A percentile compares a stretch with the other conserved stretches of the same genome.
Conservation (phyloP, 129 eudicot species). For the Flaveria brownii region DNA sequence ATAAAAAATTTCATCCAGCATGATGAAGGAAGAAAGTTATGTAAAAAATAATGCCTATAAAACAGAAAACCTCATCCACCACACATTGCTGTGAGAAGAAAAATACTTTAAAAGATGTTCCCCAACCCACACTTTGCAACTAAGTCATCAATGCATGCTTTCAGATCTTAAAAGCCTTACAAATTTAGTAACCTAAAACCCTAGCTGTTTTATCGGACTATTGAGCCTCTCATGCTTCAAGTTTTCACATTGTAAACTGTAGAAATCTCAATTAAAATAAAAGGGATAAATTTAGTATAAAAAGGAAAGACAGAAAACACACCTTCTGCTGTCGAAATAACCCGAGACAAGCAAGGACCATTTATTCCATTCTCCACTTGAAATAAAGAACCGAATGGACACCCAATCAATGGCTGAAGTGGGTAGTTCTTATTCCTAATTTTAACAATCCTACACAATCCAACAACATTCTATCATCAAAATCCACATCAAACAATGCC, state of each 20-base stretch:
- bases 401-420: conserved; percentile 85
- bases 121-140: not conserved
- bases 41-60: not conserved
- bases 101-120: too few relatives aligned
- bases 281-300: too few relatives aligned
- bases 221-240: not conserved
- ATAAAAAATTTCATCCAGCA: not conserved
- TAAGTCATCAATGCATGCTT: not conserved
- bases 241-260: conserved; percentile 8
- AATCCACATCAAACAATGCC: not conserved
- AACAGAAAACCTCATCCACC: too few relatives aligned
- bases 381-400: conserved; percentile 81
- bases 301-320: conserved; percentile 18
- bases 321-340: conserved; percentile 51
- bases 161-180: not conserved
- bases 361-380: conserved; percentile 63
- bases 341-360: conserved; percentile 67
- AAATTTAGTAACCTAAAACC: not conserved
- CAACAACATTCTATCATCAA: conserved; percentile 9
- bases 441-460: conserved; percentile 62
- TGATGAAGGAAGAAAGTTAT: not conserved
- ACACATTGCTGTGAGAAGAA: too few relatives aligned
- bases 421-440: conserved; percentile 64
- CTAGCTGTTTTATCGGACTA: not conserved
- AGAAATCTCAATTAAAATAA: not conserved